Evolutionary conservation across 2,329 filamentous ascomycete genomes (phyloP).

Genomic region (Alternaria burnsii): DNA sequence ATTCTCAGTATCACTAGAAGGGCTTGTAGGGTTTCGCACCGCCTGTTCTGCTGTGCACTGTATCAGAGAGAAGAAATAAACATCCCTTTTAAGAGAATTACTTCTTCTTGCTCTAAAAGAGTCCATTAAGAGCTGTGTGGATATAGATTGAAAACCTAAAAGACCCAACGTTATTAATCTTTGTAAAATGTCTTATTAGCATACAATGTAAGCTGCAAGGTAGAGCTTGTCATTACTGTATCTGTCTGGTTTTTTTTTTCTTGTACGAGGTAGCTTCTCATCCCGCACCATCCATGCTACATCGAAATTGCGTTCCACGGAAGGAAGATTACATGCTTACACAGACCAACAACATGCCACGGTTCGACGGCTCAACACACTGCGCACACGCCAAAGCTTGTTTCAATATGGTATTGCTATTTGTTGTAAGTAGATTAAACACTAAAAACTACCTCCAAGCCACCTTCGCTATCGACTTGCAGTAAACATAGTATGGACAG

Average conservation of each 20-base stretch:
- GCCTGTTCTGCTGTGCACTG: neutral
- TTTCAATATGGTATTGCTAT: neutral
- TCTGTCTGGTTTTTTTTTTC: too few relatives aligned
- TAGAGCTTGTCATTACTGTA: too few relatives aligned
- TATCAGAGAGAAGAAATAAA: too few relatives aligned
- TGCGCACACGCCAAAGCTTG: neutral
- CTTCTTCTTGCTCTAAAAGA: too few relatives aligned
- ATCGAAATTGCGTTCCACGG: neutral
- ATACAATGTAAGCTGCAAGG: too few relatives aligned
- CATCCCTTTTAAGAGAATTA: too few relatives aligned
- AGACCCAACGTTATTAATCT: too few relatives aligned
- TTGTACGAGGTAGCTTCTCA: too few relatives aligned
- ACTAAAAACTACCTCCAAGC: slow-evolving; percentile 24
- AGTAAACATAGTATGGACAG: slow-evolving; percentile 1
- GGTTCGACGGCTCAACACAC: neutral
- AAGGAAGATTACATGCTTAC: neutral
- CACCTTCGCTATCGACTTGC: slow-evolving; percentile 19
- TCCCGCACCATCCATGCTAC: neutral
- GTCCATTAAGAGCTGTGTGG: too few relatives aligned
- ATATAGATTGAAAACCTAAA: too few relatives aligned
- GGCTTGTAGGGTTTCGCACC: neutral
- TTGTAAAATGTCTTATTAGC: too few relatives aligned
- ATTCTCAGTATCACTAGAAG: neutral
- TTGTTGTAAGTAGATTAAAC: slow-evolving; percentile 18
- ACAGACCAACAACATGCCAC: neutral